Evolutionary conservation across 2,329 filamentous ascomycete genomes (phyloP), one percentile per base, ranked within the genome.

Genomic region (Neonectria neomacrospora): DNA sequence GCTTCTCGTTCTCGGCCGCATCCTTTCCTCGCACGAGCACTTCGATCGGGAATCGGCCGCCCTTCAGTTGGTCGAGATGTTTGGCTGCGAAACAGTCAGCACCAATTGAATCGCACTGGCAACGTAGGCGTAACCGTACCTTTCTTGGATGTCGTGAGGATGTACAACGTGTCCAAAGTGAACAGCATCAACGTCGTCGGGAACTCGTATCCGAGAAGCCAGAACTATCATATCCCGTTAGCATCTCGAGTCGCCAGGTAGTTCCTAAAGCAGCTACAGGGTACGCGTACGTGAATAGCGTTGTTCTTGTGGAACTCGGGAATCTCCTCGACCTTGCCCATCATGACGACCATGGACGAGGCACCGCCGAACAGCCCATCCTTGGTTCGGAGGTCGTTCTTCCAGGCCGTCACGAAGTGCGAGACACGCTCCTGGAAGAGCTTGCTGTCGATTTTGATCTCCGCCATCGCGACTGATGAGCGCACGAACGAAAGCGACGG

Each of bases 191-290:
- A 84, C 0, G 96, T 99, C 41, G 95, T 94, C 34, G 96, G 96
- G 76, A 99, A 99, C 79, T 99, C 96, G 84, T 99, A 99, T 74
- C 96, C 96, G 66, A 99, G 88, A 58, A 99, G 86, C 96, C 96
- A 99, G 80, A 98, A 97, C 94, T 97, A 78, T 64, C 69, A 44
- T 65, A 14, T 48, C 51, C 39, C 30, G 72, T 73, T 61, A 70
- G 67, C 54, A 63, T 59, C 39, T 59, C 22, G 34, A 51, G 52
- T 50, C 58, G 28, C 45, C 48, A 26, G 20, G 54, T 28, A 39
- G 20, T 16, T 54, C 53, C 32, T 30, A 18, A n/a, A 8, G 20
- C 11, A 39, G 3, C 32, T 47, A 14, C 8, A 22, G 53, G 56
- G 45, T 56, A 8, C 47, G 75, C 91, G 77, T 85, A 97, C 94